Evolutionary conservation across 257 asterid genomes (phyloP), one percentile per base, ranked within the genome.

Genomic region (Nemophila menziesii): DNA sequence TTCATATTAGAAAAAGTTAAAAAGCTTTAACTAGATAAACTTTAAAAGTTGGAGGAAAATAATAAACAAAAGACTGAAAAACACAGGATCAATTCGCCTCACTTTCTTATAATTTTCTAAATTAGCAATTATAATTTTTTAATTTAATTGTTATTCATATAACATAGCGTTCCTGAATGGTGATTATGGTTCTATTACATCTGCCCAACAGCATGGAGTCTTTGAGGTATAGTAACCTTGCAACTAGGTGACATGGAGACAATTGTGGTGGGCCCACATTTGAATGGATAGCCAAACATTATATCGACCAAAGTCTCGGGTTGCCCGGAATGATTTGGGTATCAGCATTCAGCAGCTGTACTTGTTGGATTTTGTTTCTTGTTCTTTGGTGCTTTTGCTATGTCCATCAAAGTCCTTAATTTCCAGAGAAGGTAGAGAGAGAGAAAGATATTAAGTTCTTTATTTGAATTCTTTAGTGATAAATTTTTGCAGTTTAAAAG

Each of bases 141-240:
- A n/a, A n/a, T n/a, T n/a, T n/a, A n/a, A n/a, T n/a, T n/a, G n/a
- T n/a, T n/a, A n/a, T n/a, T n/a, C n/a, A n/a, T n/a, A n/a, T n/a
- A n/a, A n/a, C 61, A 86, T 93, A 62, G 66, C 48, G 79, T 82
- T 40, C 92, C 94, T 13, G 72, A 61, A 34, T 86, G 94, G 94
- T 86, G 96, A 94, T 42, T 81, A 63, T 86, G 96, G 96, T 86
- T 69, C 73, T 81, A 86, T 60, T 78, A 86, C 50, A 72, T 86
- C 46, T 75, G 81, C 61, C 96, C 96, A 6, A 42, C 74, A 39
- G 70, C 89, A 2, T 86, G 96, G 96, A 73, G 76, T 4, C 54
- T 86, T 51, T 68, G 92, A 13, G 96, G 96, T 39, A 73, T 81
- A 20, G 78, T 81, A 29, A 69, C 69, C 43, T 86, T 94, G 23